Conservation (phyloP, 805 yeast genomes). For the Dipodascopsis tothii region DNA sequence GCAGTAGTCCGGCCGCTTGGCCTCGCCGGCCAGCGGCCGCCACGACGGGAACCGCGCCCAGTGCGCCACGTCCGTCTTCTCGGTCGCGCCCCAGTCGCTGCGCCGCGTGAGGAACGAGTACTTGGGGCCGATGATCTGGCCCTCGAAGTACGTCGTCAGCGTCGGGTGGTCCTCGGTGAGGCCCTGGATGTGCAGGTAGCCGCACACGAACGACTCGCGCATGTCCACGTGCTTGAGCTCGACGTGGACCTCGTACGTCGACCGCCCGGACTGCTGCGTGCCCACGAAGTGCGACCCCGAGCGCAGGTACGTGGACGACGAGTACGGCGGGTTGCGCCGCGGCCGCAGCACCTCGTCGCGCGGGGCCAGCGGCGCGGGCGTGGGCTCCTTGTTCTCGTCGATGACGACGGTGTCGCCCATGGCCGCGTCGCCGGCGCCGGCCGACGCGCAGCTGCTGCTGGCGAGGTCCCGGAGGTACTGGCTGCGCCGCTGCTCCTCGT, state of each 20-base stretch:
- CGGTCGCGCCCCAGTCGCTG: constrained; percentile 52
- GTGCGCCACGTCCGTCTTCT: constrained; percentile 56
- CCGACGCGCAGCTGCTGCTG: no score
- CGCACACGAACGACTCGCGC: constrained; percentile 44
- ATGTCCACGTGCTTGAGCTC: constrained; percentile 66
- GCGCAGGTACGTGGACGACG: constrained; percentile 41
- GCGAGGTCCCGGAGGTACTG: no score
- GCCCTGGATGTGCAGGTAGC: constrained; percentile 56
- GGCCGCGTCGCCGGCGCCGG: no score
- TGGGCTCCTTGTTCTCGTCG: background rate
- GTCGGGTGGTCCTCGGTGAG: constrained; percentile 55
- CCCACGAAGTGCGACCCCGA: constrained; percentile 61
- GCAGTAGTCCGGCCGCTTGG: constrained; percentile 27
- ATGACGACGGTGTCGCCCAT: no score
- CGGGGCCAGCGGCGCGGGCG: background rate
- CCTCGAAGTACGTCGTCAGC: constrained; percentile 64
- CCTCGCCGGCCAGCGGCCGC: constrained; percentile 30
- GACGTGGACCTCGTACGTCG: constrained; percentile 59
- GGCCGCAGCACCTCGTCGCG: background rate
- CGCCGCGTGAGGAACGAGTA: constrained; percentile 55
- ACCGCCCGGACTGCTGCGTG: constrained; percentile 60
- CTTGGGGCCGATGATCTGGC: constrained; percentile 57
- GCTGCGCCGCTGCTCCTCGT: no score
- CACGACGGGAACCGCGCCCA: constrained; percentile 55
- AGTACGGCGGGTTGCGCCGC: background rate